A percentile compares a stretch with the other conserved stretches of the same genome.
Evolutionary conservation across 1,284 basidiomycete species (phyloP).

Genomic region (Papiliotrema fonsecae): DNA sequence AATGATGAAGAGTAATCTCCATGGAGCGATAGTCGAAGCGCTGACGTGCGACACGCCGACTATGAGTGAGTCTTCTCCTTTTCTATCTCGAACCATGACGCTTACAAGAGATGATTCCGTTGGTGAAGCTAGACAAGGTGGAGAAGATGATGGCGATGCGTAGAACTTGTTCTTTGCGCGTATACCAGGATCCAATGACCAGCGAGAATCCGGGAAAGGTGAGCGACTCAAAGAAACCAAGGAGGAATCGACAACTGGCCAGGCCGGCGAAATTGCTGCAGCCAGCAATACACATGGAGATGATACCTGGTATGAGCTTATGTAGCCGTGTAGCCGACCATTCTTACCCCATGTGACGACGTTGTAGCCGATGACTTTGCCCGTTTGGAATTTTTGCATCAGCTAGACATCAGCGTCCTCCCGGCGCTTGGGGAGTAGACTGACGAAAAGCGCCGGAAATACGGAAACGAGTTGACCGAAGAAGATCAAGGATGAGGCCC

Average conservation of each 20-base stretch:
- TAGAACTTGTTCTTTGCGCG: constrained; percentile 23
- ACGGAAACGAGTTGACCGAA: constrained; percentile 14
- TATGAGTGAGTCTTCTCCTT: not conserved
- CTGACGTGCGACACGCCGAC: not conserved
- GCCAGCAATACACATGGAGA: constrained; percentile 8
- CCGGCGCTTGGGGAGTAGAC: constrained; percentile 8
- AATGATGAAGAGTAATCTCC: constrained; percentile 10
- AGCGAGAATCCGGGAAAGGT: constrained; percentile 3
- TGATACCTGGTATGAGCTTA: too few species aligned
- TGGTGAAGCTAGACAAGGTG: constrained; percentile 21
- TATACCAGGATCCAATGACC: constrained; percentile 16
- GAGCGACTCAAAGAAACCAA: constrained; percentile 11
- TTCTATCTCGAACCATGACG: too few species aligned
- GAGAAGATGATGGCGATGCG: constrained; percentile 26
- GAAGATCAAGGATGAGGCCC: constrained; percentile 10
- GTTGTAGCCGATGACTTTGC: constrained; percentile 15
- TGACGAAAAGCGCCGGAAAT: constrained; percentile 18
- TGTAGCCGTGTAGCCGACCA: too few species aligned
- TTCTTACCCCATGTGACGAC: constrained; percentile 31
- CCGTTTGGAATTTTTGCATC: not conserved
- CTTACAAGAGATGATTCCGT: constrained; percentile 6
- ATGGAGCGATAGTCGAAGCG: not conserved
- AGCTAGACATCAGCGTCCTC: not conserved
- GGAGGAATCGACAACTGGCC: constrained; percentile 10
- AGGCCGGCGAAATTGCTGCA: constrained; percentile 7